Evolutionary conservation across 2,329 filamentous ascomycete species (phyloP), one percentile per base, ranked within the genome.

Genomic region (Clathrospora elynae): DNA sequence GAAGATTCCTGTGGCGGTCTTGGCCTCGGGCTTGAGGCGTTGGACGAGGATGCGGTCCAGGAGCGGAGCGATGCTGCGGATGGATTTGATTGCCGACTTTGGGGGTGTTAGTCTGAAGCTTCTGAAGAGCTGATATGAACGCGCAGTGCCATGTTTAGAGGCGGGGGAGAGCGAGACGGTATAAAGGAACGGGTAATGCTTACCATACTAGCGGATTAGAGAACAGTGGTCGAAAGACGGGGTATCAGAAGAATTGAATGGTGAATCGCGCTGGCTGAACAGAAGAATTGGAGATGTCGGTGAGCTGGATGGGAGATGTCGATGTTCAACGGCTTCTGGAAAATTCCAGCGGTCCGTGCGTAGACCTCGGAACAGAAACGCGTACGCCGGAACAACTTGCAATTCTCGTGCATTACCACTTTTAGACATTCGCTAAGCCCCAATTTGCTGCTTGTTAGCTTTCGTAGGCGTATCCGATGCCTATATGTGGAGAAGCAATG

Each of bases 41-140:
- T 99, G 93, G 62, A 99, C 90, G 56, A 99, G 87, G 63, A 99
- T 90, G 66, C 93, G 92, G 84, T 99, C 93, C 75, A 99, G 86
- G 61, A 99, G 91, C 53, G 93, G 93, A 48, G 86, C 88, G 66
- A 99, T 91, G 68, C 86, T 85, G 78, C 92, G 93, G 84, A 99
- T 91, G 73, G 88, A 95, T 75, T 92, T 93, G 78, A 97, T 83
- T 58, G 91, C 82, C 62, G 74, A 67, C 64, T 68, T 43, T 12
- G 26, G 13, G 20, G 23, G 22, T 35, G 44, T 55, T 30, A 53
- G 42, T 34, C 12, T 29, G 22, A 18, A 25, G 36, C 10, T 39
- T 17, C 20, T 13, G 13, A 13, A 23, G 38, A 9, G 10, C 9
- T 19, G n/a, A 19, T 32, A 9, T 30, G 22, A 24, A 11, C 18